Evolutionary conservation across 176 grass and related monocot species (phyloP), one percentile per base, ranked within the genome.

Genomic region (Themeda triandra): DNA sequence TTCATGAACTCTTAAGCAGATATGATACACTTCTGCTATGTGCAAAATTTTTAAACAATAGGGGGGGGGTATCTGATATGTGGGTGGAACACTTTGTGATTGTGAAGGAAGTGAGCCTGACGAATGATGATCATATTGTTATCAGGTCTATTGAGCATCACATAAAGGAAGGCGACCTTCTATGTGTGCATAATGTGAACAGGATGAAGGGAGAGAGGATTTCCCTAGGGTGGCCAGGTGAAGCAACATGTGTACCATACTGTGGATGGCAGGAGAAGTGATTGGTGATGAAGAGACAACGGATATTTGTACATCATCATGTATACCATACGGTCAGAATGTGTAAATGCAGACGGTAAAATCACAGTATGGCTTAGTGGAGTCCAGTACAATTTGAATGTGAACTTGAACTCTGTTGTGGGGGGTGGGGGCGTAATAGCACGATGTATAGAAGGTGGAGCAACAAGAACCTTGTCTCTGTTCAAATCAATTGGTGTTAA

Each of bases 321-420:
- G 74, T 30, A 78, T 64, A 88, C 88, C 44, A 32, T 69, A 81
- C 53, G 51, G 68, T 64, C 21, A 6, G n/a, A 90, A 31, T 76
- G 71, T 66, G 59, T 66, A 64, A 80, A 84, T 58, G n/a, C 3
- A 79, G 28, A 90, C 31, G 53, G 60, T 30, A 79, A 82, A 73
- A 85, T 83, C 29, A 81, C 42, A 81, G 23, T 30, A 33, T 81
- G 35, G 23, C 28, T 32, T 78, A 63, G 27, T 82, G 67, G 66
- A 82, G 71, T 37, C 63, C 51, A 77, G 51, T 89, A 87, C 80
- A 71, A 84, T 82, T 87, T 75, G 87, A 83, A 77, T 87, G 80
- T 0, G 28, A 80, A 81, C 13, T 44, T 64, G 81, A 65, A 69
- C 73, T 67, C 51, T 63, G 49, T 68, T 71, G 23, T 14, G 46